Evolutionary conservation across 441 rosid species (phyloP).

Genomic region (Populus hybrid): DNA sequence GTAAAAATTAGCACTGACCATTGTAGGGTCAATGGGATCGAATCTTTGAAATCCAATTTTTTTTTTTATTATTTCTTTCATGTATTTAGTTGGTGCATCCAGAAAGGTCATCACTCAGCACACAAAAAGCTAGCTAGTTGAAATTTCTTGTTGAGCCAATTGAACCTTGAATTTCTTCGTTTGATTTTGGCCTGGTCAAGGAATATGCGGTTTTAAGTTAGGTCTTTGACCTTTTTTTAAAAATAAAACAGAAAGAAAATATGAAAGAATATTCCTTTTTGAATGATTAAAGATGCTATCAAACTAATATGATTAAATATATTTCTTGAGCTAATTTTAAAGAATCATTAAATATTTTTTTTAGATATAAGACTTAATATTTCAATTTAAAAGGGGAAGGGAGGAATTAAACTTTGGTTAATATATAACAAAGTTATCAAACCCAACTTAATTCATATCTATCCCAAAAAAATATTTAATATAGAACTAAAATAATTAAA

Average conservation of each 20-base stretch:
- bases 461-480: too few relatives aligned
- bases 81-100: too few relatives aligned
- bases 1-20: neutral
- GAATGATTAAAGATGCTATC: neutral
- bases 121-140: too few relatives aligned
- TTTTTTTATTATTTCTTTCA: too few relatives aligned
- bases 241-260: neutral
- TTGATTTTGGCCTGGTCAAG: too few relatives aligned
- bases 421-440: too few relatives aligned
- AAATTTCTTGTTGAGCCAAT: neutral
- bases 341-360: too few relatives aligned
- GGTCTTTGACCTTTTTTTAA: neutral
- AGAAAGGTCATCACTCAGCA: too few relatives aligned
- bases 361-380: too few relatives aligned
- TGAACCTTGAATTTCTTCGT: neutral
- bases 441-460: fast-evolving
- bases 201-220: too few relatives aligned
- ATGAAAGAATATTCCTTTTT: neutral
- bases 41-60: neutral
- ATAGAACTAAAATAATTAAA: too few relatives aligned
- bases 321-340: neutral
- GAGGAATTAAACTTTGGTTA: neutral
- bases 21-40: neutral
- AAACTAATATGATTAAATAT: neutral
- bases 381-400: neutral